Percentiles rank a stretch among this genome's conserved stretches.
Conservation (phyloP, 2,329 filamentous ascomycete species). For the Fusarium virguliforme region DNA sequence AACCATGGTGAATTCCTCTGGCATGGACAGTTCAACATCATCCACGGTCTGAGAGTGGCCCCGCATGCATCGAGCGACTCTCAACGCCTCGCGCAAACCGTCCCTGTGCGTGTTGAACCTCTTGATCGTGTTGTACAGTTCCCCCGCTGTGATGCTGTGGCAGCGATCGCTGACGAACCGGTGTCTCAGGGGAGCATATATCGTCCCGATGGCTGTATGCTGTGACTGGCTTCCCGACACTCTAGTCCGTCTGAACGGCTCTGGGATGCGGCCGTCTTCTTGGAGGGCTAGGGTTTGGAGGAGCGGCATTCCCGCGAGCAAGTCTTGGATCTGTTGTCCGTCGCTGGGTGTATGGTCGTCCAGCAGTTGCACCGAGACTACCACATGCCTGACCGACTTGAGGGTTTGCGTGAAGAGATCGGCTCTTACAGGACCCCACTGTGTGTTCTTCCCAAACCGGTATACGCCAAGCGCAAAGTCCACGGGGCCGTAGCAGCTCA, state of each 20-base stretch:
- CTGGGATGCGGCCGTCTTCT: neutral
- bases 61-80: neutral
- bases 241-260: neutral
- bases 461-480: neutral
- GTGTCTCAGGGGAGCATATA: neutral
- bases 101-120: neutral
- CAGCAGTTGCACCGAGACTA: neutral
- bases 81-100: too few species aligned
- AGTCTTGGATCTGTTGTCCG: neutral
- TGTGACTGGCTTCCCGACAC: neutral
- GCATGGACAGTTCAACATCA: neutral
- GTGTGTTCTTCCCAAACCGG: neutral
- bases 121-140: neutral
- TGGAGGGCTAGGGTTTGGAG: neutral
- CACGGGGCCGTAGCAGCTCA: neutral
- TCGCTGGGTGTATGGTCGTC: neutral
- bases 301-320: neutral
- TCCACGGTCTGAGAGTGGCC: neutral
- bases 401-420: constrained; percentile 9
- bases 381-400: neutral
- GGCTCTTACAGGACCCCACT: neutral
- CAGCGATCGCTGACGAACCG: neutral
- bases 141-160: neutral
- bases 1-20: neutral
- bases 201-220: too few species aligned